These are phyloP conservation scores for Cordia subcordata DNA, from an alignment of 257 asterid species.

Conservation along the genomic window DNA sequence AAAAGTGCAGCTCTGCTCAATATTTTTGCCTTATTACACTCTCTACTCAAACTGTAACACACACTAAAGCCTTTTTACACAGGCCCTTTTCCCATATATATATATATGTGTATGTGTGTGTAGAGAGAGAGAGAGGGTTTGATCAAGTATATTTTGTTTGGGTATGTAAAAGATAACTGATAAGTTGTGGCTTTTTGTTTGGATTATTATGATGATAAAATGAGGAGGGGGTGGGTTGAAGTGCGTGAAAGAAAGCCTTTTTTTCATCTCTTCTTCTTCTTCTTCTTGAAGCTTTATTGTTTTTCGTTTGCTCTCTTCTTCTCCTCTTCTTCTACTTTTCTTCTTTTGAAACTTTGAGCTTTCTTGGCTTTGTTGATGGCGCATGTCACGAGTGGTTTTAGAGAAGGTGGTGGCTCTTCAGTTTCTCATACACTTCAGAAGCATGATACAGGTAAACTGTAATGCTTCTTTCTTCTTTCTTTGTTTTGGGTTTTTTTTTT, in stretches of 20 bases:
- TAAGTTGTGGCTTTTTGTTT: conserved; percentile 28
- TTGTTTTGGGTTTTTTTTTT: conserved; percentile 21
- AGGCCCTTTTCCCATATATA: no score
- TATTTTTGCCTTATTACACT: conserved; percentile 23
- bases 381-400: conserved; percentile 37
- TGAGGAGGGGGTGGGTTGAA: conserved; percentile 34
- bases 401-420: conserved; percentile 21
- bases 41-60: conserved; percentile 35
- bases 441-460: conserved; percentile 36
- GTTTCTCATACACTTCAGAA: conserved; percentile 12
- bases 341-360: conserved; percentile 10
- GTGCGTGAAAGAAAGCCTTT: conserved; percentile 26
- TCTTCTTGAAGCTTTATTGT: conserved; percentile 23
- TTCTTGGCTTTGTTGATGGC: conserved; percentile 32
- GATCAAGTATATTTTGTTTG: conserved; percentile 27
- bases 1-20: conserved; percentile 10
- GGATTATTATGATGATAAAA: conserved; percentile 30
- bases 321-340: conserved; percentile 3
- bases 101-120: no score
- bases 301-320: conserved; percentile 8
- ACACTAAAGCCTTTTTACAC: conserved; percentile 11
- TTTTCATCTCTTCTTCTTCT: no score
- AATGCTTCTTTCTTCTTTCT: conserved; percentile 11
- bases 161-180: conserved; percentile 26
- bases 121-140: conserved; percentile 14